Conservation (phyloP, 1,284 basidiomycete species). For the Boletellus deceptivus region DNA sequence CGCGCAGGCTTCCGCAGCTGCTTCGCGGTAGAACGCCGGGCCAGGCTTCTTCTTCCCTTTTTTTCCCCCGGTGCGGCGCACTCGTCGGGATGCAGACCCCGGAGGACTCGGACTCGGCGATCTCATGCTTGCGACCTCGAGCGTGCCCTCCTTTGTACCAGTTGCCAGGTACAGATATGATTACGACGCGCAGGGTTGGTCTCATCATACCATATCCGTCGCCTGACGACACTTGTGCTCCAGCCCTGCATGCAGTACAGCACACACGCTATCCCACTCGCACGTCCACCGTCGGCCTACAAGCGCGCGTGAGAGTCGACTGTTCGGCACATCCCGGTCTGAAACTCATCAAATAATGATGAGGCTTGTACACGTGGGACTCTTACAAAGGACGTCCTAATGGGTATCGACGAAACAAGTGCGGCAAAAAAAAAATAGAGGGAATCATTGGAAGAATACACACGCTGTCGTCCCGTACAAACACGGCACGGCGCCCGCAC, state of each 20-base stretch:
- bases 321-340: no score
- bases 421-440: neutral
- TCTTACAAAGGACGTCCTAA: neutral
- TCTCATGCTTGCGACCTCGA: no score
- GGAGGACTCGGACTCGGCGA: no score
- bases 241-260: no score
- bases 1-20: slow-evolving; percentile 11
- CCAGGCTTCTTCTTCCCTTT: neutral
- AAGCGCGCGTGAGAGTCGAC: no score
- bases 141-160: neutral
- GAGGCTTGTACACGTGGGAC: no score
- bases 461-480: slow-evolving; percentile 5
- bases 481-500: slow-evolving; percentile 9
- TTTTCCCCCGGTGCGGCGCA: no score
- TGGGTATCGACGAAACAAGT: slow-evolving; percentile 11
- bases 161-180: slow-evolving; percentile 22
- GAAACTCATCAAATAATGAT: neutral
- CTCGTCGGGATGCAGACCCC: neutral
- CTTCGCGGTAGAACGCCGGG: slow-evolving; percentile 30
- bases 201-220: neutral
- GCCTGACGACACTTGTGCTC: no score
- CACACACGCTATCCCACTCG: no score
- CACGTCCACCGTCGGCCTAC: no score
- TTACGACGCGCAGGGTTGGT: neutral
- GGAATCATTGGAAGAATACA: neutral